Conservation (phyloP, 169 alveolate species). For the Plasmodium gallinaceum region DNA sequence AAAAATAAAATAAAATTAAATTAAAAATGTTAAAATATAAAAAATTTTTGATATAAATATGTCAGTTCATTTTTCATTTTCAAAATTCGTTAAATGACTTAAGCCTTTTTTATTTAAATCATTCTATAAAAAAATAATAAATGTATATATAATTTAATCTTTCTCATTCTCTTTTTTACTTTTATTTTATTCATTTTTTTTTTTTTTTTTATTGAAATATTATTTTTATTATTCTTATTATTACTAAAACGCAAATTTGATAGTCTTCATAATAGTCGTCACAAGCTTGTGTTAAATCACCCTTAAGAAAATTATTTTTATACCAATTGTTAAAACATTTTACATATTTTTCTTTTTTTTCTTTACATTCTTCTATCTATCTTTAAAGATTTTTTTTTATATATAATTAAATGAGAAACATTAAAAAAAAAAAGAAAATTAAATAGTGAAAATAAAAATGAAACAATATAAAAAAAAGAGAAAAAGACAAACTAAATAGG, state of each 20-base stretch:
- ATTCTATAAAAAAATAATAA: slow-evolving; percentile 30
- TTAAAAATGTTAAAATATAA: slow-evolving; percentile 1
- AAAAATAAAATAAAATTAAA: slow-evolving; percentile 16
- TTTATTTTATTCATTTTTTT: no score
- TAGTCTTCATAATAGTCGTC: slow-evolving; percentile 78
- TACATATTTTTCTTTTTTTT: slow-evolving; percentile 80
- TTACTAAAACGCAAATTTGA: slow-evolving; percentile 83
- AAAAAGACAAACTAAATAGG: not conserved
- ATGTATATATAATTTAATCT: not conserved
- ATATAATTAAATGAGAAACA: not conserved
- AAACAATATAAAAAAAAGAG: not conserved
- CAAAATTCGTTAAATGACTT: slow-evolving; percentile 43
- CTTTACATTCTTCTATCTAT: slow-evolving; percentile 79
- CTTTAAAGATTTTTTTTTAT: not conserved
- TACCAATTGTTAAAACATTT: slow-evolving; percentile 84
- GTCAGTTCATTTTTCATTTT: slow-evolving; percentile 25
- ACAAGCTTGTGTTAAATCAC: slow-evolving; percentile 83
- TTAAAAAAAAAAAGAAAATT: not conserved
- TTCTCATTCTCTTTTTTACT: no score
- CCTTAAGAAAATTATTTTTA: slow-evolving; percentile 84
- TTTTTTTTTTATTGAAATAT: no score
- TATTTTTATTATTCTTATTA: not conserved
- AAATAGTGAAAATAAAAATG: slow-evolving; percentile 8
- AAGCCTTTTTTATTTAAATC: slow-evolving; percentile 71
- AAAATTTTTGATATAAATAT: not conserved